These are phyloP conservation scores for Seiridium unicorne DNA, from an alignment of 2,329 filamentous ascomycete species.

Conservation along the genomic window DNA sequence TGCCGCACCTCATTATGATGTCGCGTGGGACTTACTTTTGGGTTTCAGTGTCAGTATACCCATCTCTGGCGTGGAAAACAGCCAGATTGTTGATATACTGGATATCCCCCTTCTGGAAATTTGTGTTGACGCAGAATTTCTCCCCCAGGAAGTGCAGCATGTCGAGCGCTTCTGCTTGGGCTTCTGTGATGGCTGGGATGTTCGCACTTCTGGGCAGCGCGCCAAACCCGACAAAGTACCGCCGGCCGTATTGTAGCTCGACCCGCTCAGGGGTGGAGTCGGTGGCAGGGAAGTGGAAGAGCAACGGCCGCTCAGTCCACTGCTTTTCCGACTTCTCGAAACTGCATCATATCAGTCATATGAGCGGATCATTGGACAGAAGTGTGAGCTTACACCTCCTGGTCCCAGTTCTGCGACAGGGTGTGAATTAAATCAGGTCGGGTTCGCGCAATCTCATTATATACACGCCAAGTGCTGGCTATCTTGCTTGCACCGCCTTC, in stretches of 20 bases:
- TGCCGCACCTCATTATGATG: constrained; percentile 29
- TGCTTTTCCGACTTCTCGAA: constrained; percentile 47
- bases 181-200: constrained; percentile 56
- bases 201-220: constrained; percentile 48
- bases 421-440: constrained; percentile 60
- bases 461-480: constrained; percentile 57
- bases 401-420: constrained; percentile 49
- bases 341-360: constrained; percentile 26
- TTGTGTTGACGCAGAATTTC: constrained; percentile 40
- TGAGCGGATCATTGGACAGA: background rate
- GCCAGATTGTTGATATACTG: constrained; percentile 55
- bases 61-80: constrained; percentile 51
- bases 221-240: constrained; percentile 57
- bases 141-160: constrained; percentile 49
- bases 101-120: constrained; percentile 51
- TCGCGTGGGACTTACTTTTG: constrained; percentile 36
- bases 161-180: constrained; percentile 52
- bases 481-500: constrained; percentile 58
- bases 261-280: constrained; percentile 47
- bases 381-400: constrained; percentile 38
- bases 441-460: constrained; percentile 59
- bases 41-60: constrained; percentile 42
- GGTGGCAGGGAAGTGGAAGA: constrained; percentile 53
- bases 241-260: constrained; percentile 59
- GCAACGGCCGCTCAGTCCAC: constrained; percentile 48